Evolutionary conservation across 176 grass and related monocot genomes (phyloP).

Genomic region (Elymus sibiricus): DNA sequence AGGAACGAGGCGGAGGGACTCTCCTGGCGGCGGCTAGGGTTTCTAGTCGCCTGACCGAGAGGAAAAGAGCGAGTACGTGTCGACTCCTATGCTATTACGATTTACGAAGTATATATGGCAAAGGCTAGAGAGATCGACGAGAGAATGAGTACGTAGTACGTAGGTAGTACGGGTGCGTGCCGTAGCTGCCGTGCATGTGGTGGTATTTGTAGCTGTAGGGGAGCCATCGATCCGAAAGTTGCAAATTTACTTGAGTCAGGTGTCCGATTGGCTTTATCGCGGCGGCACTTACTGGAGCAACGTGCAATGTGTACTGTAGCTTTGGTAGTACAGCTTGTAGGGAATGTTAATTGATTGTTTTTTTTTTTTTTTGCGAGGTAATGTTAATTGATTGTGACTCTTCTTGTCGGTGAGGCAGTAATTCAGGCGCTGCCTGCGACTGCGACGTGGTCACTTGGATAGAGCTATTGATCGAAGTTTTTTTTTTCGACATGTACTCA

Average conservation of each 20-base stretch:
- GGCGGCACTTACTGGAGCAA: neutral
- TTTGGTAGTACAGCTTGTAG: neutral
- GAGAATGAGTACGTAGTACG: neutral
- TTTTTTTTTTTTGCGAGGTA: too few relatives aligned
- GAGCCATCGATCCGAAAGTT: neutral
- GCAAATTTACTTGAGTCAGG: neutral
- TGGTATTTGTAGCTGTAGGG: constrained; percentile 22
- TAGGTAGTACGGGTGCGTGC: neutral
- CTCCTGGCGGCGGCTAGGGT: too few relatives aligned
- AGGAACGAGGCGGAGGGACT: too few relatives aligned
- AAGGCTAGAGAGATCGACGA: neutral
- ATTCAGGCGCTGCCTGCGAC: neutral
- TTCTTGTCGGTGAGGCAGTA: neutral
- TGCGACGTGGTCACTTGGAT: neutral
- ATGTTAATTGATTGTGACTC: neutral
- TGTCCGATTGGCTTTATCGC: constrained; percentile 1
- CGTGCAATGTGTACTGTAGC: neutral
- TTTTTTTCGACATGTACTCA: neutral
- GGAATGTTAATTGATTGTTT: neutral
- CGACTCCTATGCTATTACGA: too few relatives aligned
- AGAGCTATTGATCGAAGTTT: neutral
- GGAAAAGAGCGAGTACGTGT: too few relatives aligned
- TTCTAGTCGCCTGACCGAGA: too few relatives aligned
- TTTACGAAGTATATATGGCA: neutral
- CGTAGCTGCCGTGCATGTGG: neutral